These are phyloP conservation scores for Spizellomyces punctatus DNA, from an alignment of 192 early-diverging fungal species.

Conservation along the genomic window DNA sequence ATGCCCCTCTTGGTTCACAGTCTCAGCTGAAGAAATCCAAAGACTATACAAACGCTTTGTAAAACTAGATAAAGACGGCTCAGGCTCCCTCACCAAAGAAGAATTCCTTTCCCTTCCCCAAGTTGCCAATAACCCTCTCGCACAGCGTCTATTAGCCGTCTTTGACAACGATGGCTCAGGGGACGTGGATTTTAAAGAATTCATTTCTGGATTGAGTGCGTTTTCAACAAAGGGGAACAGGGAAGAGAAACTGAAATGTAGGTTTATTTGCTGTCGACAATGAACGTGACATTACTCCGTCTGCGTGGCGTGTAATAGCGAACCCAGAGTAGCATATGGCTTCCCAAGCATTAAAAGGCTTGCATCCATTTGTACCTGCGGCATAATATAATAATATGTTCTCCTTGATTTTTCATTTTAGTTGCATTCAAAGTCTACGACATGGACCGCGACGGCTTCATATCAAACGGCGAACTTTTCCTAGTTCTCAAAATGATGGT, in stretches of 20 bases:
- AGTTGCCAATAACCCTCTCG: constrained; percentile 97
- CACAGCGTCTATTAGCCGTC: constrained; percentile 91
- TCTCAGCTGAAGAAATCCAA: constrained; percentile 81
- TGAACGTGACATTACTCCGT: neutral
- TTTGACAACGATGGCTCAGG: constrained; percentile 98
- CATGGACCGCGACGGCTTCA: constrained; percentile 98
- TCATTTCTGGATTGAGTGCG: constrained; percentile 90
- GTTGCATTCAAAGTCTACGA: constrained; percentile 99
- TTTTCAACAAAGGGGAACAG: constrained; percentile 95
- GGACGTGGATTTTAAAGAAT: constrained; percentile 99
- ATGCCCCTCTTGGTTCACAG: constrained; percentile 23
- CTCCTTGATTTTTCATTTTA: constrained; percentile 29
- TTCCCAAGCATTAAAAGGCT: no score
- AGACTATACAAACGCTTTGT: constrained; percentile 98
- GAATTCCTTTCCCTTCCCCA: constrained; percentile 97
- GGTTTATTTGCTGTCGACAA: constrained; percentile 16
- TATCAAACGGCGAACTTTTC: constrained; percentile 99
- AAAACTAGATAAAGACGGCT: constrained; percentile 96
- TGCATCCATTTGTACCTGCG: neutral
- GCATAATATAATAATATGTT: neutral
- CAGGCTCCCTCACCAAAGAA: constrained; percentile 95
- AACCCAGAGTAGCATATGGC: no score
- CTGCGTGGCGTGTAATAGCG: no score
- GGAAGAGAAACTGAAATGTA: constrained; percentile 93
- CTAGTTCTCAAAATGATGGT: constrained; percentile 99